A percentile compares a stretch with the other conserved stretches of the same genome.
Evolutionary conservation across 2,329 filamentous ascomycete species (phyloP).

Genomic region (Apiospora aurea): DNA sequence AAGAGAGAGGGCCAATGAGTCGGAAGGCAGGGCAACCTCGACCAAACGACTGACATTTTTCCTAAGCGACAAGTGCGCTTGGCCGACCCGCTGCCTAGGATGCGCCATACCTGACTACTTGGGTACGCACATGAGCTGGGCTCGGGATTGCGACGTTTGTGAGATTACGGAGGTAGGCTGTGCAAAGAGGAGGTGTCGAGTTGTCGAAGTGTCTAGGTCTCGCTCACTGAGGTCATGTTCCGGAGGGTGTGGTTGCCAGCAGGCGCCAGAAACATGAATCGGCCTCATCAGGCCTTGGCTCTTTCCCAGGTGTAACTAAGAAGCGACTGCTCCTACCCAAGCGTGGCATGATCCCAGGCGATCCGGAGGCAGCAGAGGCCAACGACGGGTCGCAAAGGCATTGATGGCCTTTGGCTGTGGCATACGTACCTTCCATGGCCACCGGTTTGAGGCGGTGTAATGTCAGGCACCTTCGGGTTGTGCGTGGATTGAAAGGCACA

Average conservation of each 20-base stretch:
- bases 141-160: not conserved
- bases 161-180: not conserved
- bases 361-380: not conserved
- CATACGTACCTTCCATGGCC: not conserved
- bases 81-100: slow-evolving; percentile 15
- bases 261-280: not conserved
- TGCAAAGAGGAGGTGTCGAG: slow-evolving; percentile 13
- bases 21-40: not conserved
- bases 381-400: not conserved
- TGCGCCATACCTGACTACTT: not conserved
- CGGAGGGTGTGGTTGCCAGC: not conserved
- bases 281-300: not conserved
- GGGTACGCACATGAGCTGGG: not conserved
- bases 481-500: not conserved
- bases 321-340: not conserved
- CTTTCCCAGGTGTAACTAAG: not conserved
- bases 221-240: not conserved
- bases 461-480: not conserved
- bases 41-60: not conserved
- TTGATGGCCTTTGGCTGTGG: not conserved
- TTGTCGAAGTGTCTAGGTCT: no score
- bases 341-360: not conserved
- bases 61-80: not conserved
- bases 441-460: not conserved
- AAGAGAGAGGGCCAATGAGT: not conserved